Conservation (phyloP, 768 basidiomycete species). For the Phaeotremella skinneri region DNA sequence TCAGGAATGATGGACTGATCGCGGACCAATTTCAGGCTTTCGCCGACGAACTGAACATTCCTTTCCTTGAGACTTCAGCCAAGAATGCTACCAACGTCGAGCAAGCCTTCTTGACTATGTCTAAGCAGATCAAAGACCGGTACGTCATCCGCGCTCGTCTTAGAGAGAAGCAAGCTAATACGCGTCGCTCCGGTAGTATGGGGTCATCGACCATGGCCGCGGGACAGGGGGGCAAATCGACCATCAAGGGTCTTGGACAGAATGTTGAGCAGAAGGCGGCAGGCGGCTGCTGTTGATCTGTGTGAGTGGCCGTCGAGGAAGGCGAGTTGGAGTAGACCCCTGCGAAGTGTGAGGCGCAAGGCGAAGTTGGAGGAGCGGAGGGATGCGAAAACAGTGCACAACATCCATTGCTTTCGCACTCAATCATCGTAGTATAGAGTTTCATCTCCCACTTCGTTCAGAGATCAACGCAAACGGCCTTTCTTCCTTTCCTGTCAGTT, state of each 20-base stretch:
- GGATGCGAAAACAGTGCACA: too few species aligned
- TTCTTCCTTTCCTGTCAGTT: too few species aligned
- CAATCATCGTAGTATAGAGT: too few species aligned
- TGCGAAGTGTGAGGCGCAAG: background rate
- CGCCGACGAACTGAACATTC: conserved; percentile 86
- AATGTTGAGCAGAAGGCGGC: conserved; percentile 50
- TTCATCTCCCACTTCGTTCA: too few species aligned
- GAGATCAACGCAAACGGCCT: too few species aligned
- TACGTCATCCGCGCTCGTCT: conserved; percentile 43
- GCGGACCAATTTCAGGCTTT: conserved; percentile 87
- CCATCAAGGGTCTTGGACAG: conserved; percentile 49
- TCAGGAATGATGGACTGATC: conserved; percentile 1
- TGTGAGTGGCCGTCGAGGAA: too few species aligned
- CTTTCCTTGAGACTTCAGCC: conserved; percentile 96
- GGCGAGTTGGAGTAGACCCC: too few species aligned
- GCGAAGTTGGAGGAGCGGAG: background rate
- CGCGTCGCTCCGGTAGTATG: conserved; percentile 32
- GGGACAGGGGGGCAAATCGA: conserved; percentile 48
- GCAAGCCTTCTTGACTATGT: conserved; percentile 96
- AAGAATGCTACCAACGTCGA: conserved; percentile 97
- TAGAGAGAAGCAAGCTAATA: background rate
- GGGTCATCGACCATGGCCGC: conserved; percentile 49
- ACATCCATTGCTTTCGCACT: too few species aligned
- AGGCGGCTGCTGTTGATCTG: conserved; percentile 48
- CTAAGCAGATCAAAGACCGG: conserved; percentile 64